Evolutionary conservation across 345 rosid species (phyloP), one percentile per base, ranked within the genome.

Genomic region (Psidium friedrichsthalianum): DNA sequence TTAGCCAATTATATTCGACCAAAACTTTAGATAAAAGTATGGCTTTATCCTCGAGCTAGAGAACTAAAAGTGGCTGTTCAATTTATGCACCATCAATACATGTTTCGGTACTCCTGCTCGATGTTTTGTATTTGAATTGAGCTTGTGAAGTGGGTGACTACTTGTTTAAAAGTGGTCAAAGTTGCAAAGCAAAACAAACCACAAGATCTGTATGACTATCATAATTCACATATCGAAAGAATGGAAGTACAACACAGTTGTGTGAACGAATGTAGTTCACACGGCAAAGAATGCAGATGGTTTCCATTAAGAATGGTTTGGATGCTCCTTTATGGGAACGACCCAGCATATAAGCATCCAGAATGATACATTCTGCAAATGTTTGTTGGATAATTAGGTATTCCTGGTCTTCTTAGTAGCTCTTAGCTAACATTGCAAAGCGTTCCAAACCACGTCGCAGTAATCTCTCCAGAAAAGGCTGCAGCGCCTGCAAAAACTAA

Each of bases 391-490:
- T 32, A 69, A 69, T 69, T 69, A 16, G 80, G 47, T 69, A 36
- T 69, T 36, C 36, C 18, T 2, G 6, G 47, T 69, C 47, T 69
- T 69, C 80, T 69, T 36, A 69, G 80, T 57, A 24, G 89, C 85
- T 87, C 88, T 89, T 92, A 20, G 91, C 94, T 57, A 86, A 85
- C 56, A 81, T 85, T 86, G 94, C 94, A 89, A 97, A 97, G 74
- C 89, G 92, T 32, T 94, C 96, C 91, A 96, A 85, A 69, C 98
- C 96, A 16, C 91, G 82, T 44, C 76, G 84, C 74, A 97, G 94
- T 84, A 96, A 86, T 87, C 92, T 90, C 94, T 93, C 94, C 69
- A 97, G 95, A 83, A 94, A 89, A 59, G 98, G 98, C 88, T 93
- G 90, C 90, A 97, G 93, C 55, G 96, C 96, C 99, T 97, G 93